A percentile compares a stretch with the other conserved stretches of the same genome.
These are phyloP conservation scores for Melastoma malabathricum DNA, from an alignment of 345 rosid species.

Conservation along the genomic window DNA sequence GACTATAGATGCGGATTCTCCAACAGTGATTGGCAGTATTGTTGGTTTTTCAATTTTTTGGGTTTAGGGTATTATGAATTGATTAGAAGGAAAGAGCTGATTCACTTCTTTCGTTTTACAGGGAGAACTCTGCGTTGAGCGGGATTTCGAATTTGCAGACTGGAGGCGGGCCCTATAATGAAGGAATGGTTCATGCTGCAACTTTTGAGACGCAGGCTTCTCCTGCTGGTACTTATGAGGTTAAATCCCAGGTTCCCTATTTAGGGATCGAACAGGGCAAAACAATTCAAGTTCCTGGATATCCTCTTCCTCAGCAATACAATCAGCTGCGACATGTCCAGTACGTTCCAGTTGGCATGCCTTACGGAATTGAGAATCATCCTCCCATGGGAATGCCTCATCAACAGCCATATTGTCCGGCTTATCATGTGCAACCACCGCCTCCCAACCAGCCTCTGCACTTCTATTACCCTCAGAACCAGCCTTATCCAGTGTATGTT, in stretches of 20 bases:
- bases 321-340: conserved; percentile 32
- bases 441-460: conserved; percentile 13
- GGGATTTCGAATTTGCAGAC: conserved; percentile 10
- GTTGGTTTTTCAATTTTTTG: too few relatives aligned
- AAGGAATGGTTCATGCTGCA: background rate
- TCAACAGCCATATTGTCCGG: conserved; percentile 19
- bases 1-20: too few relatives aligned
- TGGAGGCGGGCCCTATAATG: conserved; percentile 9
- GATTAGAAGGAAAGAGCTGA: too few relatives aligned
- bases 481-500: conserved; percentile 30
- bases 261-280: conserved; percentile 15
- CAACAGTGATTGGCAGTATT: too few relatives aligned
- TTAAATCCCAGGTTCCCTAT: conserved; percentile 12
- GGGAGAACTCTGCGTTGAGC: conserved; percentile 17
- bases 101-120: conserved; percentile 7
- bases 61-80: too few relatives aligned
- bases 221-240: conserved; percentile 13
- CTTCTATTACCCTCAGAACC: conserved; percentile 32
- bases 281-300: conserved; percentile 26
- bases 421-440: conserved; percentile 13
- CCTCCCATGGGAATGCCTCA: conserved; percentile 20
- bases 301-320: conserved; percentile 23
- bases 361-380: conserved; percentile 24
- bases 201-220: conserved; percentile 15
- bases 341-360: conserved; percentile 22